Evolutionary conservation across 352 stramenopile species (phyloP), one percentile per base, ranked within the genome.

Genomic region (Pythium oligandrum): DNA sequence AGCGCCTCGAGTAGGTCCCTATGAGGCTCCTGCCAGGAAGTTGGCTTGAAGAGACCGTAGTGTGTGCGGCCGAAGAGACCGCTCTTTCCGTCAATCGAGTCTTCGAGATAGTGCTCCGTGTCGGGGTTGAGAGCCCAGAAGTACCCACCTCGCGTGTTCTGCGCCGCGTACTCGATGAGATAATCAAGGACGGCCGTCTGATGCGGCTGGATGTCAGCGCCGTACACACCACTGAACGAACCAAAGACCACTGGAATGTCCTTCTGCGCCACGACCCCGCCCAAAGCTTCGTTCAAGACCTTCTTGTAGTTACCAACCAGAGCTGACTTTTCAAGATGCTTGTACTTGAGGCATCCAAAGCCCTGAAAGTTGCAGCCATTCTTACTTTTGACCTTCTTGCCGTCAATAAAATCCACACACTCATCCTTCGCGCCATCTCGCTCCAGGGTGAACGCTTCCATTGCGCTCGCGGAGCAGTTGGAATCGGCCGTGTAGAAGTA

Each of bases 111-210:
- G 42, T 78, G 77, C 40, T 82, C 63, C 1, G 57, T 79, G 53
- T 86, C 72, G 6, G 79, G 76, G 47, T 90, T 90, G 32, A 88
- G 55, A 2, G 70, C 70, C 65, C 74, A 90, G 46, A 80, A 82
- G 63, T 84, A 90, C 4, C 74, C 76, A 10, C 79, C 76, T 49
- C 76, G 73, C 33, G 83, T 54, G 17, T 53, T 67, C 34, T 39
- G 59, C 4, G 61, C 62, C 6, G 74, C 70, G 34, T 80, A 85
- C 36, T 86, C 62, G 48, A 88, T 83, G 40, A 90, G 69, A 43
- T 70, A 76, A 49, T 88, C 76, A 3, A 90, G 55, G 39, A 71
- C n/a, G n/a, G n/a, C n/a, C n/a, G n/a, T n/a, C n/a, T n/a, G n/a
- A n/a, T n/a, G n/a, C n/a, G n/a, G n/a, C 66, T 3, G 68, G 17